A percentile compares a stretch with the other conserved stretches of the same genome.
Conservation (phyloP, 148 eudicot species). For the Agrostemma githago region DNA sequence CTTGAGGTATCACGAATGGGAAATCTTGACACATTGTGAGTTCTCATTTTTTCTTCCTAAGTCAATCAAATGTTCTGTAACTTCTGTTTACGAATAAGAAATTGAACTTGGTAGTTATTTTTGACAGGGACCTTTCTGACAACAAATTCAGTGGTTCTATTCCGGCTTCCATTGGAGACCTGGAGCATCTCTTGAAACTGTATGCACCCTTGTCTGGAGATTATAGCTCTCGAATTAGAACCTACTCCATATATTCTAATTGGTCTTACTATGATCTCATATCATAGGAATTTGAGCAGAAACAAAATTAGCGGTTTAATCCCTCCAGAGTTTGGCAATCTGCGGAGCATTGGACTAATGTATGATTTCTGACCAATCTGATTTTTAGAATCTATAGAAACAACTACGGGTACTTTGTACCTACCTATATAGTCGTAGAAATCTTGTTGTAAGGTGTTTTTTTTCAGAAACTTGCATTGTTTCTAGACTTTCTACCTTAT, state of each 20-base stretch:
- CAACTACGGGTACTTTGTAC: too few species aligned
- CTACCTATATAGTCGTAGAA: neutral
- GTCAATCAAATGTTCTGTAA: neutral
- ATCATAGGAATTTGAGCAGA: constrained; percentile 63
- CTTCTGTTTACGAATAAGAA: neutral
- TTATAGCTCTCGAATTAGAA: neutral
- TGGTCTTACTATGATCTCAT: constrained; percentile 12
- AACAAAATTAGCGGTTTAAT: constrained; percentile 58
- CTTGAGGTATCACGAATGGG: constrained; percentile 92
- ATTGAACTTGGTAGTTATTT: neutral
- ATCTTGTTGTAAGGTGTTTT: neutral
- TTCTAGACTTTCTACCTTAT: neutral
- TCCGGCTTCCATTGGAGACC: constrained; percentile 88
- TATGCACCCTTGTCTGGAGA: constrained; percentile 26
- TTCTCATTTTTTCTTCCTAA: neutral
- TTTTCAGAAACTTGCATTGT: neutral
- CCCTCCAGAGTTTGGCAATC: constrained; percentile 88
- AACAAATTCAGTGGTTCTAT: constrained; percentile 67
- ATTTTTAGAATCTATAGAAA: neutral
- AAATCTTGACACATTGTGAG: constrained; percentile 90
- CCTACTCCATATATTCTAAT: neutral
- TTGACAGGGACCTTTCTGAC: constrained; percentile 77
- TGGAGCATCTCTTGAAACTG: constrained; percentile 97
- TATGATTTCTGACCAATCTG: constrained; percentile 21
- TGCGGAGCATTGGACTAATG: constrained; percentile 87